Conservation (phyloP, 768 basidiomycete species). For the Tulasnella sp. region DNA sequence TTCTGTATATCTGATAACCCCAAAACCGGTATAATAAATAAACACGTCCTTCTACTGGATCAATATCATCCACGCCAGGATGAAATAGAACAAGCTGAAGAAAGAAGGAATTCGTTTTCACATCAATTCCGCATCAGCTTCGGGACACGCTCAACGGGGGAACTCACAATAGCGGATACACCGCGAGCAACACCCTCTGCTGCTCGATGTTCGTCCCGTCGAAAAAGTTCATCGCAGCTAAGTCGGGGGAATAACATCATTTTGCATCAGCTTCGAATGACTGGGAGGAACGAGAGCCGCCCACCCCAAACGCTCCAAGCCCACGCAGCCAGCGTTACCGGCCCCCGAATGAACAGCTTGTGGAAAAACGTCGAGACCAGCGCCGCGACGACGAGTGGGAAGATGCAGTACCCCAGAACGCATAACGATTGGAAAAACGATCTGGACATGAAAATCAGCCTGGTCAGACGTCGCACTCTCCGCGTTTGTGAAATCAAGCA, state of each 20-base stretch:
- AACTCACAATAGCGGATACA: constrained; percentile 87
- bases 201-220: constrained; percentile 91
- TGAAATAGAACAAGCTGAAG: constrained; percentile 77
- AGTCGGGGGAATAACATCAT: neutral
- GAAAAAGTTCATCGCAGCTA: constrained; percentile 90
- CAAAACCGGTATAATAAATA: neutral
- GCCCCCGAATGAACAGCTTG: constrained; percentile 75
- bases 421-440: constrained; percentile 96
- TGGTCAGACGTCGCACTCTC: too few species aligned
- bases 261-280: neutral
- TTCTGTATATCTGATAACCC: neutral
- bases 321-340: constrained; percentile 78
- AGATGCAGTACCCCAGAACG: constrained; percentile 89
- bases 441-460: constrained; percentile 33
- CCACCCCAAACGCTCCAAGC: constrained; percentile 96
- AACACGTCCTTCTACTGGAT: constrained; percentile 42
- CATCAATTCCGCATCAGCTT: neutral
- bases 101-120: neutral
- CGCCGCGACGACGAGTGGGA: constrained; percentile 84
- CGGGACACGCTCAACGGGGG: constrained; percentile 9
- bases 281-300: too few species aligned
- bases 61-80: constrained; percentile 94
- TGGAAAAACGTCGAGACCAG: constrained; percentile 77
- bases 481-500: constrained; percentile 6
- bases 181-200: constrained; percentile 80